phyloP scores from a whole-genome alignment of 1,284 basidiomycete species.

The Chalciporus piperatoides region DNA sequence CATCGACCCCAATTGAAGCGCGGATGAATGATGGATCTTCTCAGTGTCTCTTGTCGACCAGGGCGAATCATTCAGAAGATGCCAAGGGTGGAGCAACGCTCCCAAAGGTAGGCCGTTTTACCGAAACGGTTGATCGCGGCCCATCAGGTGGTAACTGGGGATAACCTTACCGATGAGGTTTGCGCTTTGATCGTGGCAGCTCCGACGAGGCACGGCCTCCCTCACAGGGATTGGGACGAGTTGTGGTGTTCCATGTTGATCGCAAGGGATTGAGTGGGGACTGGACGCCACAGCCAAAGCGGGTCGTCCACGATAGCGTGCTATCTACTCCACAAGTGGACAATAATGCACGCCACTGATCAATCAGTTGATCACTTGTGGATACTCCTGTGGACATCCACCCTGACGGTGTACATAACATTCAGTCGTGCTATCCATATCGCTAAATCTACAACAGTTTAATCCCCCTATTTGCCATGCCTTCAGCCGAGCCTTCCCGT shows the following conservation, averaged over 20 bases:
- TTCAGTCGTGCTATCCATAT: not conserved
- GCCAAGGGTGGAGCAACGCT: not conserved
- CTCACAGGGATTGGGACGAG: not conserved
- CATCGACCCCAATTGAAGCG: not conserved
- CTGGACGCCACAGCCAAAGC: slow-evolving; percentile 1
- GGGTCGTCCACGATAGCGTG: not conserved
- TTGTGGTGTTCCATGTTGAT: not conserved
- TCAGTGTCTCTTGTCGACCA: not conserved
- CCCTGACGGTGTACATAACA: slow-evolving; percentile 17
- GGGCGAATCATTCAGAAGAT: not conserved
- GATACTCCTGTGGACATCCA: slow-evolving; percentile 10
- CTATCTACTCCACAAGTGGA: not conserved
- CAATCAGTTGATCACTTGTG: slow-evolving; percentile 1
- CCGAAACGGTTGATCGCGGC: not conserved
- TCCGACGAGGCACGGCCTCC: not conserved
- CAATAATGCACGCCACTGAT: slow-evolving; percentile 9
- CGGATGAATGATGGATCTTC: not conserved
- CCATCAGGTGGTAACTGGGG: not conserved
- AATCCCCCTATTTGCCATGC: slow-evolving; percentile 15
- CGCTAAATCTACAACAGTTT: not conserved
- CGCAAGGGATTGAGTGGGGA: not conserved
- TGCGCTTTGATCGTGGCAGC: not conserved
- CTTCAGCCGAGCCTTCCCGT: slow-evolving; percentile 4
- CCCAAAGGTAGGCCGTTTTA: not conserved
- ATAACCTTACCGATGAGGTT: not conserved